A percentile compares a stretch with the other conserved stretches of the same genome.
Evolutionary conservation across 805 yeast genomes (phyloP).

Genomic region (Wickerhamomyces pijperi): DNA sequence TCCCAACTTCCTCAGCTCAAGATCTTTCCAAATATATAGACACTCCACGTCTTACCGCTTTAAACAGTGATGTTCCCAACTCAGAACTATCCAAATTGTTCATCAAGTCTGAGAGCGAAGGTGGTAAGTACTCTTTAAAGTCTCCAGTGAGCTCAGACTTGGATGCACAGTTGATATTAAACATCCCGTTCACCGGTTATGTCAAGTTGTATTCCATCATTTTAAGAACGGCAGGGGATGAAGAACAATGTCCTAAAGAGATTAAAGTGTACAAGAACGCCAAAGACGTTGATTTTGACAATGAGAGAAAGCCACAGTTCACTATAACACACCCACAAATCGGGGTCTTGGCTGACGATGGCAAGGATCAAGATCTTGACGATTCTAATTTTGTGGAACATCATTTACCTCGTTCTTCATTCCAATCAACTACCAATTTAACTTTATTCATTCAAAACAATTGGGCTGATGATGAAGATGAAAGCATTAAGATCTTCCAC

Average conservation of each 20-base stretch:
- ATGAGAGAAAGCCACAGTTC: constrained; percentile 37
- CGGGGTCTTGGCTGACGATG: constrained; percentile 40
- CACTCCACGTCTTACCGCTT: constrained; percentile 44
- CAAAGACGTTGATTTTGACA: constrained; percentile 62
- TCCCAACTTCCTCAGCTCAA: constrained; percentile 60
- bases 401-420: constrained; percentile 61
- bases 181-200: constrained; percentile 69
- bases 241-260: constrained; percentile 52
- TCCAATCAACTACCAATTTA: constrained; percentile 58
- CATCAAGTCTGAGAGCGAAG: constrained; percentile 26
- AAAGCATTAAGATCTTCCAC: constrained; percentile 46
- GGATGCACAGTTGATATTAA: constrained; percentile 69
- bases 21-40: constrained; percentile 56
- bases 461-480: constrained; percentile 52
- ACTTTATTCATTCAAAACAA: constrained; percentile 60
- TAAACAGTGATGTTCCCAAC: constrained; percentile 48
- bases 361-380: constrained; percentile 22
- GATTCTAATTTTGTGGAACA: constrained; percentile 64
- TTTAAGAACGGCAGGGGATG: constrained; percentile 50
- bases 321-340: constrained; percentile 53
- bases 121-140: constrained; percentile 37
- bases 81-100: constrained; percentile 35
- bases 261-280: constrained; percentile 68
- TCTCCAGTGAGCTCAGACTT: constrained; percentile 52
- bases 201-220: constrained; percentile 69